Evolutionary conservation across 352 stramenopile genomes (phyloP).

Genomic region (Sclerospora graminicola): DNA sequence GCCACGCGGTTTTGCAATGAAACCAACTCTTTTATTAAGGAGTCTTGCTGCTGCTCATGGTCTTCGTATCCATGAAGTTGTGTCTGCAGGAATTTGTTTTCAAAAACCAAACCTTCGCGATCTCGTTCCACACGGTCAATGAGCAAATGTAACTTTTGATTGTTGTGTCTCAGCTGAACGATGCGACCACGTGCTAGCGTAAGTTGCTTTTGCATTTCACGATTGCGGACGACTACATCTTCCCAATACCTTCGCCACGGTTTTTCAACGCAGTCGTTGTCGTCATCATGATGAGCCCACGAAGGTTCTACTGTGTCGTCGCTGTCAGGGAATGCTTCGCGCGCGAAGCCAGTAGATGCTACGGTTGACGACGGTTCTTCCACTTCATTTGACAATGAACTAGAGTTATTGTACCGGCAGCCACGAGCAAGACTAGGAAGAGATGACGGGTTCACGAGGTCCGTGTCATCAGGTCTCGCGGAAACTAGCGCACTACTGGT

Average conservation of each 20-base stretch:
- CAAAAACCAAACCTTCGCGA: constrained; percentile 65
- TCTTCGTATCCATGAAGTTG: constrained; percentile 61
- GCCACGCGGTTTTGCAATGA: constrained; percentile 34
- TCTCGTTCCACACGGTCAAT: constrained; percentile 79
- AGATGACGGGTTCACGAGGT: too few relatives aligned
- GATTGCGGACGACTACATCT: constrained; percentile 58
- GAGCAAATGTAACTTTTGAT: constrained; percentile 75
- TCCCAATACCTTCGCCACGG: constrained; percentile 69
- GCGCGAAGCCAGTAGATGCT: constrained; percentile 3
- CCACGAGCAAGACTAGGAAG: too few relatives aligned
- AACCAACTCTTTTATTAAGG: constrained; percentile 48
- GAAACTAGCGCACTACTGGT: constrained; percentile 20
- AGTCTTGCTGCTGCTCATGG: constrained; percentile 57
- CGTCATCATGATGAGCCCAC: too few relatives aligned
- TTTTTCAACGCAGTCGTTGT: constrained; percentile 20
- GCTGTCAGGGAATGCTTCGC: too few relatives aligned
- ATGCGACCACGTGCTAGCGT: constrained; percentile 45
- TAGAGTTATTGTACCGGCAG: too few relatives aligned
- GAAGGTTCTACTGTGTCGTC: too few relatives aligned
- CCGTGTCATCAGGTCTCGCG: constrained; percentile 10
- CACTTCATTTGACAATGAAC: too few relatives aligned
- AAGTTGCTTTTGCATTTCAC: constrained; percentile 72
- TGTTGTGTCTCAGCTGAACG: constrained; percentile 65
- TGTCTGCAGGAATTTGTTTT: constrained; percentile 73
- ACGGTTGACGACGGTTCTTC: constrained; percentile 10